These are phyloP conservation scores for Yamadazyma phyllophila DNA, from an alignment of 805 yeast genomes.

Conservation along the genomic window DNA sequence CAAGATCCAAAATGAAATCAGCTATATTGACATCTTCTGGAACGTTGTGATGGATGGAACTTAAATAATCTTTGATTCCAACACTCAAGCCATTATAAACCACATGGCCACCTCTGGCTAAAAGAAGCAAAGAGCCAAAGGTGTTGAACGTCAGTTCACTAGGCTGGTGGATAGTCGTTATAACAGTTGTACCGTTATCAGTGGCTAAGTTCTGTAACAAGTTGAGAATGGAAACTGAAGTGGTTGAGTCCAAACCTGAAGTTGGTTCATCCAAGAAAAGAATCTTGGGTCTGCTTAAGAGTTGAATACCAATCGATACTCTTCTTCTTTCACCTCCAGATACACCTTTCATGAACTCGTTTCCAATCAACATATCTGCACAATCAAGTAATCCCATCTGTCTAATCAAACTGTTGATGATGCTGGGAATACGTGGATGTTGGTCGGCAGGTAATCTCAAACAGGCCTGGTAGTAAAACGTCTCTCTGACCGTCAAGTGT, in stretches of 20 bases:
- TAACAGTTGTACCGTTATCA: slow-evolving; percentile 62
- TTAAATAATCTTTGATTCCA: slow-evolving; percentile 48
- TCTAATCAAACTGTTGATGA: slow-evolving; percentile 58
- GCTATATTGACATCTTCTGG: slow-evolving; percentile 69
- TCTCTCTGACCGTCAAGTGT: slow-evolving; percentile 73
- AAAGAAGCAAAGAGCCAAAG: slow-evolving; percentile 69
- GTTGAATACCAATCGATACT: slow-evolving; percentile 77
- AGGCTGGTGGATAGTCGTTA: slow-evolving; percentile 82
- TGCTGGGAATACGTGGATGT: slow-evolving; percentile 40
- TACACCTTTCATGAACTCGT: slow-evolving; percentile 37
- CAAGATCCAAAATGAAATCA: slow-evolving; percentile 68
- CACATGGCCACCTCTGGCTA: slow-evolving; percentile 72
- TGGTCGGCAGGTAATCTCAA: slow-evolving; percentile 52
- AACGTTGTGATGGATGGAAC: slow-evolving; percentile 42
- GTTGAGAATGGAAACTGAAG: slow-evolving; percentile 64
- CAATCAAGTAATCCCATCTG: slow-evolving; percentile 71
- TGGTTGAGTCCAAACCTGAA: slow-evolving; percentile 80
- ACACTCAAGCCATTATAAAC: slow-evolving; percentile 61
- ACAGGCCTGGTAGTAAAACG: slow-evolving; percentile 67
- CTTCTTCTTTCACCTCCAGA: slow-evolving; percentile 69
- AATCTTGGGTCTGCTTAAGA: slow-evolving; percentile 68
- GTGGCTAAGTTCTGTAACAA: slow-evolving; percentile 56
- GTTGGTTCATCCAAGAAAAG: slow-evolving; percentile 85
- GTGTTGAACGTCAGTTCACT: slow-evolving; percentile 58
- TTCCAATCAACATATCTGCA: slow-evolving; percentile 60